Base-by-base conservation (phyloP, 2,329 filamentous ascomycete species). In the Emydomyces testavorans region DNA sequence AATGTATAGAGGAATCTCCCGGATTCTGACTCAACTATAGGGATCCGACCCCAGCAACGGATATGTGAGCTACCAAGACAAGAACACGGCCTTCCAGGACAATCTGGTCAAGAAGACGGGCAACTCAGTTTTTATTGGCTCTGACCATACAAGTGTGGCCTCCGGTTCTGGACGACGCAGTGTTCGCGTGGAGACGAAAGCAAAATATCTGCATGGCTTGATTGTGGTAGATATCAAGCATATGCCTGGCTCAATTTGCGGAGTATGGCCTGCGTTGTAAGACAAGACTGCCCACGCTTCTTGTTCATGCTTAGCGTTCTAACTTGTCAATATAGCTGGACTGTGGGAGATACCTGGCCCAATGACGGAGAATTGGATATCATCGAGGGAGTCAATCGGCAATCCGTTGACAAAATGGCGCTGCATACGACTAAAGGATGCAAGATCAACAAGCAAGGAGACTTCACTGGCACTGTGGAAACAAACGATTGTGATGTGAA, bases 311-410 rank as follows among this genome's bases (percentile, higher is more conserved):
- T 11, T 32, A 26, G 13, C 23, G 43, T 38, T 50, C 48, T 13
- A 42, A 56, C 46, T 20, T 46, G 2, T 7, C 11, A 37, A 32
- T 34, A 41, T 24, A 69, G 67, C 61, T 77, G 74, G 74, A 71
- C 70, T 39, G 61, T 85, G 28, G 83, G 83, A 13, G 69, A 73
- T n/a, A 65, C 75, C 58, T 89, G 85, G 85, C 85, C 85, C 1
- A 62, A 62, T 35, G 69, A 71, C 6, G 84, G 84, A 39, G 85
- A 89, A 66, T 84, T 90, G 57, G 85, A 90, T 62, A 83, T 89
- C 57, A 78, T 89, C 56, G 85, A 89, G 67, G 83, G 83, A 31
- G 81, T 87, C 56, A 85, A 86, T 67, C 67, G 71, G 18, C 74
- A 79, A 52, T 61, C 67, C 2, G 65, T 71, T 50, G 77, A 83